Evolutionary conservation across 371 early-diverging fungal genomes (phyloP), one percentile per base, ranked within the genome.

Genomic region (Dichotomocladium elegans): DNA sequence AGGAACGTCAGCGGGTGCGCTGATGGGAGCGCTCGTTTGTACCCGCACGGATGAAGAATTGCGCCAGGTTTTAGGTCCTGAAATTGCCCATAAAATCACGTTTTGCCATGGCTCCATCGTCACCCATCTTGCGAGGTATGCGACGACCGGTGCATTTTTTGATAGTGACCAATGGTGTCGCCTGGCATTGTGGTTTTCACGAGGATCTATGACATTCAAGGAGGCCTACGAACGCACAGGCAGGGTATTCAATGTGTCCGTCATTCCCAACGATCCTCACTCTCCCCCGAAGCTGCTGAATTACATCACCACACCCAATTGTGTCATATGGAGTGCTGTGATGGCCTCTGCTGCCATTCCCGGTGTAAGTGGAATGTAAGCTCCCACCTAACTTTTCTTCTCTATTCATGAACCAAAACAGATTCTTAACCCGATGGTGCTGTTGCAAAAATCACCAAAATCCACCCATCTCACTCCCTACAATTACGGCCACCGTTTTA

Each of bases 201-300:
- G 92, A 29, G 96, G 96, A 4, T 85, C 88, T 7, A 51, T 91
- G 51, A 95, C 96, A 0, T 96, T 96, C 60, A 69, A 76, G 53
- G 94, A 96, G 71, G 95, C 96, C 0, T 93, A 90, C 63, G 82
- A 83, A 57, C 72, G 87, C 37, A 94, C 95, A 0, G 95, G 96
- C 11, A 78, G 92, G 40, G 82, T 94, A 9, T 85, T 94, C 28
- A 93, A 91, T 65, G 87, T 95, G 12, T 75, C 91, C 3, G 93
- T 94, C n/a, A 80, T 91, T 21, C 79, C 86, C 3, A 82, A 83
- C 53, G 91, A 87, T 50, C 77, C 86, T 8, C 88, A 89, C 57
- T 81, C 87, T n/a, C 85, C 87, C 28, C 84, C 91, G 6, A 85
- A 90, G 62, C 65, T 93, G 24, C 70, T 95, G 25, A 67, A 67